Evolutionary conservation across 139 green algal species (phyloP), one percentile per base, ranked within the genome.

Genomic region (Chlorella sp.): DNA sequence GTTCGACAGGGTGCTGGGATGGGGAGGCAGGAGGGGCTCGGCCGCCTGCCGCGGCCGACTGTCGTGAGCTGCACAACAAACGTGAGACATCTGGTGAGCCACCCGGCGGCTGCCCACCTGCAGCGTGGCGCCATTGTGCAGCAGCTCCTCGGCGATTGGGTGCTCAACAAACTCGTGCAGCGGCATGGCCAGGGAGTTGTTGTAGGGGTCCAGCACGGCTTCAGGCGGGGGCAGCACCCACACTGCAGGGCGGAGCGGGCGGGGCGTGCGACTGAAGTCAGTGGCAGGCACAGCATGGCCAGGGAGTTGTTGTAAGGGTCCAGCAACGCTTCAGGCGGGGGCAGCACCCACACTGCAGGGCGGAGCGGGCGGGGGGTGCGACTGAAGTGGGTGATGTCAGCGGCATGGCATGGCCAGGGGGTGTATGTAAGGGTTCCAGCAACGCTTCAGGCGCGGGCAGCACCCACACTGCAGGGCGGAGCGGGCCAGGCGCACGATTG

Each of bases 101-200:
- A n/a, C n/a, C 30, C 5, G 41, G 51, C 11, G 20, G 67, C 28
- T 67, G 65, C 68, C 0, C 70, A 93, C 93, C 92, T 96, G 94
- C 73, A 96, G 88, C 0, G 90, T 73, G 38, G 90, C 80, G 3
- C 93, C 94, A 56, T 98, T 94, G 89, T 98, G 92, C 51, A 98
- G 74, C 76, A 96, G 88, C 73, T 98, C 93, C 6, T 83, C 24
- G 0, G 94, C 94, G 2, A 95, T 87, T 1, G 91, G 90, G 34
- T 94, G 88, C 84, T 94, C 76, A 16, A 96, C 85, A 68, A 96
- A 98, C 24, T 97, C 94, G 26, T 83, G 38, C 62, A 98, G 88
- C 38, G 93, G 87, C 87, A 96, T 95, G 78, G 94, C 87, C 22
- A 97, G 56, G 0, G 69, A 68, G 87, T 98, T 98, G 85, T 96